Conservation (phyloP, 176 grass and related monocot species). For the Musa troglodytarum region DNA sequence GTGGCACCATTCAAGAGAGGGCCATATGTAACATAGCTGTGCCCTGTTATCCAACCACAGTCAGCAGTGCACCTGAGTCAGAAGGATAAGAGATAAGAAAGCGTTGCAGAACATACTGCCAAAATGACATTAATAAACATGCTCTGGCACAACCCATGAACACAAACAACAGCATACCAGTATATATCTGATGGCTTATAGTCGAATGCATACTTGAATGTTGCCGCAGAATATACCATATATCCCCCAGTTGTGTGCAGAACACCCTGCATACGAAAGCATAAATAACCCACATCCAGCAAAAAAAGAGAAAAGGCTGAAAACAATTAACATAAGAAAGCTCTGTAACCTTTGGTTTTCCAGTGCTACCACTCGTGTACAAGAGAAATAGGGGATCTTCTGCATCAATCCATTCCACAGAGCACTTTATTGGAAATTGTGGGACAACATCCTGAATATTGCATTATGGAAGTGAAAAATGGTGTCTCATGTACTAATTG, state of each 20-base stretch:
- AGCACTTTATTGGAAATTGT: slow-evolving; percentile 62
- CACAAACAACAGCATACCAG: slow-evolving; percentile 44
- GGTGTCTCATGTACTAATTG: neutral
- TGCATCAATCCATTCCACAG: slow-evolving; percentile 97
- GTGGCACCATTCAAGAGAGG: slow-evolving; percentile 91
- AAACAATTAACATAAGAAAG: neutral
- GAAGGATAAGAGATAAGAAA: slow-evolving; percentile 21
- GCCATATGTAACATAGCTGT: slow-evolving; percentile 96
- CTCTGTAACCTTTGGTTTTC: slow-evolving; percentile 74
- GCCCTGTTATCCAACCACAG: slow-evolving; percentile 98
- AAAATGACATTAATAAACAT: slow-evolving; percentile 5
- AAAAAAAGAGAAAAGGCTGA: slow-evolving; percentile 9
- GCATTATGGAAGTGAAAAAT: slow-evolving; percentile 14
- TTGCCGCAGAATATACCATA: slow-evolving; percentile 91
- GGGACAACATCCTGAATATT: slow-evolving; percentile 61
- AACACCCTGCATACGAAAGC: slow-evolving; percentile 54
- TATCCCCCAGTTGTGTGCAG: slow-evolving; percentile 96
- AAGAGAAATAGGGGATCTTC: slow-evolving; percentile 97
- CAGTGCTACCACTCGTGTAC: slow-evolving; percentile 97
- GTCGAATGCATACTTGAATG: slow-evolving; percentile 98
- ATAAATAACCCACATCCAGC: slow-evolving; percentile 12
- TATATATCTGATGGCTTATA: slow-evolving; percentile 89
- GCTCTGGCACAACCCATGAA: neutral
- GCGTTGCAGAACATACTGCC: slow-evolving; percentile 7
- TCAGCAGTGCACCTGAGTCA: slow-evolving; percentile 90